These are phyloP conservation scores for Microglena sp. DNA, from an alignment of 139 green algal genomes.

Conservation along the genomic window DNA sequence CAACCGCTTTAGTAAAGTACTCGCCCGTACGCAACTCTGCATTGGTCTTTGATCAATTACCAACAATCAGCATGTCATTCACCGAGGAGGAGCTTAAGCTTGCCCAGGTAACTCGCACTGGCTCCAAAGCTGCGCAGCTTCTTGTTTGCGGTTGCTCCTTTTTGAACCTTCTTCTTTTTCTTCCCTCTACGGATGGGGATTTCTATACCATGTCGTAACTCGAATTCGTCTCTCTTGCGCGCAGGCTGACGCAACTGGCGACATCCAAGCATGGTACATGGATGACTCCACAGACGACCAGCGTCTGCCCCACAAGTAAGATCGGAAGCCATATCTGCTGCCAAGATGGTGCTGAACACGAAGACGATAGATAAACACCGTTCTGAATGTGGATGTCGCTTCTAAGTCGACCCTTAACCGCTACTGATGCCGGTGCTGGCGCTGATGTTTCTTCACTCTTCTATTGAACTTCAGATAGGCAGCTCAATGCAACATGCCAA, in stretches of 20 bases:
- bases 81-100: slow-evolving; percentile 29
- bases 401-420: no score
- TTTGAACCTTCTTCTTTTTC: no score
- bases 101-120: slow-evolving; percentile 29
- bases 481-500: no score
- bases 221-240: background rate
- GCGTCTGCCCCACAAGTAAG: slow-evolving; percentile 57
- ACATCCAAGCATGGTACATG: slow-evolving; percentile 84
- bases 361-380: background rate
- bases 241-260: slow-evolving; percentile 53
- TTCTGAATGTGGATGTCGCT: background rate
- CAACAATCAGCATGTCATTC: slow-evolving; percentile 9
- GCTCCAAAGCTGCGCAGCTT: background rate
- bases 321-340: background rate
- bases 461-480: no score
- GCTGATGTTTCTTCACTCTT: no score
- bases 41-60: no score
- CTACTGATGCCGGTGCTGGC: no score
- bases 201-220: no score
- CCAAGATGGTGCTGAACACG: background rate
- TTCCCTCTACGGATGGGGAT: no score
- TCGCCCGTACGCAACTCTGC: no score
- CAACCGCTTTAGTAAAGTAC: no score
- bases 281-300: slow-evolving; percentile 65
- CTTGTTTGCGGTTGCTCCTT: background rate